Percentiles rank a stretch among this genome's conserved stretches.
phyloP scores from a whole-genome alignment of 2,329 filamentous ascomycete species.

The Ophiobolus disseminans region DNA sequence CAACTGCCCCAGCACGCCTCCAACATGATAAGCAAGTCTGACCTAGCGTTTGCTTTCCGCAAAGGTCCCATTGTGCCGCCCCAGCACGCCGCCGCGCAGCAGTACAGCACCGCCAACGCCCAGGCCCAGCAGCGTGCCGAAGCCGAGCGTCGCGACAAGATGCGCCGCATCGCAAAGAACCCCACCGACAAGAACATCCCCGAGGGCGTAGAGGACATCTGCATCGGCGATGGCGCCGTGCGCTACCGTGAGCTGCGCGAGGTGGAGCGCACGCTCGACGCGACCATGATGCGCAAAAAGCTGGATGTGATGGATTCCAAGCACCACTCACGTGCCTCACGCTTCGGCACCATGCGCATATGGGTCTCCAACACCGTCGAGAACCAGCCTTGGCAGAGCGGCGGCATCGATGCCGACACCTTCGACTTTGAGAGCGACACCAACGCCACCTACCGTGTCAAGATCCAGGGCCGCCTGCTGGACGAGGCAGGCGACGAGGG shows the following conservation, averaged over 20 bases:
- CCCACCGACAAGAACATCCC: constrained; percentile 95
- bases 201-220: constrained; percentile 79
- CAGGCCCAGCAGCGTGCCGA: constrained; percentile 55
- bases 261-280: constrained; percentile 86
- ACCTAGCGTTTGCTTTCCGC: constrained; percentile 57
- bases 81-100: constrained; percentile 60
- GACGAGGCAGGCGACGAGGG: constrained; percentile 55
- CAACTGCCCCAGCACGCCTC: constrained; percentile 9
- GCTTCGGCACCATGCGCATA: constrained; percentile 83
- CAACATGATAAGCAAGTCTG: constrained; percentile 56
- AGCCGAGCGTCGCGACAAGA: constrained; percentile 66
- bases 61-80: constrained; percentile 53
- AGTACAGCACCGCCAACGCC: constrained; percentile 48
- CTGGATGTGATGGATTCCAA: constrained; percentile 87
- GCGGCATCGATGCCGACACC: constrained; percentile 70
- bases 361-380: constrained; percentile 96
- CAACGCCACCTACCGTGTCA: constrained; percentile 85
- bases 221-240: constrained; percentile 80
- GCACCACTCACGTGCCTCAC: constrained; percentile 75
- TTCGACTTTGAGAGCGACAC: constrained; percentile 82
- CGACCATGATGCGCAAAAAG: constrained; percentile 91
- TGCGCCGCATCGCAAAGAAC: constrained; percentile 82
- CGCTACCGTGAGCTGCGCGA: constrained; percentile 86
- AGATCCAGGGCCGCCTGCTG: constrained; percentile 86
- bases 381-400: constrained; percentile 90